Evolutionary conservation across 164 flowering plant species (phyloP), one percentile per base, ranked within the genome.

Genomic region (Magnolia sinica): DNA sequence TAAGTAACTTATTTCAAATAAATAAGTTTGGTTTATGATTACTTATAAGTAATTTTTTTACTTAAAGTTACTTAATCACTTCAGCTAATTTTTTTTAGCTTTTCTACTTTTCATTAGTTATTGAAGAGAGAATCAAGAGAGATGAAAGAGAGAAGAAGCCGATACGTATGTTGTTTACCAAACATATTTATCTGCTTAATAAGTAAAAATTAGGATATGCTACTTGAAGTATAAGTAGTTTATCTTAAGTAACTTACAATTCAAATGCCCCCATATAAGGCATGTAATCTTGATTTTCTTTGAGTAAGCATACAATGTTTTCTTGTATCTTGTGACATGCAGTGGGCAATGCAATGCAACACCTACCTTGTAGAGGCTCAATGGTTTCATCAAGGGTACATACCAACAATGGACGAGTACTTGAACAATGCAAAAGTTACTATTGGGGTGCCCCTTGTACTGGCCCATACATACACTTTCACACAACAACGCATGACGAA

Each of bases 271-370:
- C 90, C 67, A 67, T 83, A 0, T 71, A 85, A 6, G 63, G 77
- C 19, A 89, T 86, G 77, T 86, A 89, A 18, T 23, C 24, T 3
- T 50, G 22, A 8, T 11, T 4, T 49, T 71, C 20, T 6, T 49
- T 18, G 0, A 2, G 50, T 27, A 37, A 14, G 59, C 51, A 20
- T 49, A 2, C 20, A 37, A 49, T 49, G 20, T 16, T 13, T 52
- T 10, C 6, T 2, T 29, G 13, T 73, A 4, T 22, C 19, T 7
- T 78, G 2, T 19, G 55, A 8, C 4, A 3, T 37, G 14, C 67
- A 88, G 91, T 89, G 90, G 89, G 79, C 79, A 72, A 83, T 76
- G 20, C 79, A 86, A 70, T 86, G 89, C 49, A 80, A 83, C 63
- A 51, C 88, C 24, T 68, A 82, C 76, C 58, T 83, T 8, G 76